Conservation (phyloP, 1,139 yeast species). For the Nakaseomyces bracarensis region DNA sequence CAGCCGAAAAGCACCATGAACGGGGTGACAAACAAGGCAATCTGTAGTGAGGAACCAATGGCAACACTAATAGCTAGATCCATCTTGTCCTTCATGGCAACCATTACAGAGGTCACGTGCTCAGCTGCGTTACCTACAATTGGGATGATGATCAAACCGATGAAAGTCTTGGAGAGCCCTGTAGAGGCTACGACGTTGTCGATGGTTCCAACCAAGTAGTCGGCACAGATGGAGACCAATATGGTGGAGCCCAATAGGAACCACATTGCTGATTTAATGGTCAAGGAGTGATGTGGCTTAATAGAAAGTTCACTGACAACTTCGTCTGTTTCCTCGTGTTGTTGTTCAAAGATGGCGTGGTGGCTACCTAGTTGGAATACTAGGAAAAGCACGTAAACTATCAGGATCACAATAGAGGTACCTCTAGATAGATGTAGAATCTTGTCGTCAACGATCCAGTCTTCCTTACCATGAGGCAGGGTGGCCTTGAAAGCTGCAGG, state of each 20-base stretch:
- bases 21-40: conserved; percentile 90
- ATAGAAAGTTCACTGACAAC: conserved; percentile 25
- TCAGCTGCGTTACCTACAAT: conserved; percentile 98
- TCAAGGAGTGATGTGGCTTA: conserved; percentile 18
- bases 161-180: conserved; percentile 87
- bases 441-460: conserved; percentile 36
- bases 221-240: conserved; percentile 88
- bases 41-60: conserved; percentile 92
- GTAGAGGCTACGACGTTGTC: conserved; percentile 77
- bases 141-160: conserved; percentile 87
- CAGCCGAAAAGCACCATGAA: conserved; percentile 90
- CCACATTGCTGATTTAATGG: conserved; percentile 22
- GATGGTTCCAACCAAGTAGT: conserved; percentile 83
- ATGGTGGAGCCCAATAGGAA: conserved; percentile 55
- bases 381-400: conserved; percentile 72
- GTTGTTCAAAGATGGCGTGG: conserved; percentile 47
- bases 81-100: conserved; percentile 94
- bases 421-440: conserved; percentile 79
- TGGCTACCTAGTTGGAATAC: conserved; percentile 87
- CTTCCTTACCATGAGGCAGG: conserved; percentile 43
- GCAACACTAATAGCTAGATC: conserved; percentile 96
- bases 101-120: conserved; percentile 92
- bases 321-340: conserved; percentile 34
- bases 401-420: conserved; percentile 67
- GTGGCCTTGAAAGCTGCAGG: conserved; percentile 96